phyloP scores from a whole-genome alignment of 768 basidiomycete species.

The Tricholoma furcatifolium region DNA sequence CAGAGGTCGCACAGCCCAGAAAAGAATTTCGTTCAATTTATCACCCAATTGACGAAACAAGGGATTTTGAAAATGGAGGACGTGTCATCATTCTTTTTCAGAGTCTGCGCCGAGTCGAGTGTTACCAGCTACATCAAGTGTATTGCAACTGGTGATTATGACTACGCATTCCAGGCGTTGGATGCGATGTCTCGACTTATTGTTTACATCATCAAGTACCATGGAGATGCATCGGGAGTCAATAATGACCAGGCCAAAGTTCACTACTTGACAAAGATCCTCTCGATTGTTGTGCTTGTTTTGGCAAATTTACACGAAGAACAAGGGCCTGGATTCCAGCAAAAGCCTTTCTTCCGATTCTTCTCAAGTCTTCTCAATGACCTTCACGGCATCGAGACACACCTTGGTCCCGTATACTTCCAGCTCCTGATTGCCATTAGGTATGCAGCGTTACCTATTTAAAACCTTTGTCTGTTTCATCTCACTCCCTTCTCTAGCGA shows the following conservation, averaged over 20 bases:
- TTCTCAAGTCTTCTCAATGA: constrained; percentile 97
- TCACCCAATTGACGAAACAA: constrained; percentile 95
- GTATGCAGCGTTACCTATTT: constrained; percentile 37
- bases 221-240: constrained; percentile 90
- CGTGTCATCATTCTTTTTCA: constrained; percentile 96
- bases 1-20: constrained; percentile 89
- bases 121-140: constrained; percentile 86
- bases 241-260: constrained; percentile 96
- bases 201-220: constrained; percentile 98
- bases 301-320: constrained; percentile 95
- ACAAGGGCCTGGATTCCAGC: constrained; percentile 86
- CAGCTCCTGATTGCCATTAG: constrained; percentile 85
- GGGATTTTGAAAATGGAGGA: constrained; percentile 96
- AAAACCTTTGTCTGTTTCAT: neutral
- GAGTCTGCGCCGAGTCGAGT: constrained; percentile 93
- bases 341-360: constrained; percentile 98
- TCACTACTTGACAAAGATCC: constrained; percentile 93
- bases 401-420: constrained; percentile 88
- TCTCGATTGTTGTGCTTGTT: constrained; percentile 96
- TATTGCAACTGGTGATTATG: constrained; percentile 67
- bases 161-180: constrained; percentile 84
- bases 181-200: constrained; percentile 96
- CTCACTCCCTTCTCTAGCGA: constrained; percentile 53
- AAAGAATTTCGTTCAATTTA: constrained; percentile 94
- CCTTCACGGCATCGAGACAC: constrained; percentile 79